phyloP scores from a whole-genome alignment of 805 yeast genomes.

The Ogataea degrootiae region DNA sequence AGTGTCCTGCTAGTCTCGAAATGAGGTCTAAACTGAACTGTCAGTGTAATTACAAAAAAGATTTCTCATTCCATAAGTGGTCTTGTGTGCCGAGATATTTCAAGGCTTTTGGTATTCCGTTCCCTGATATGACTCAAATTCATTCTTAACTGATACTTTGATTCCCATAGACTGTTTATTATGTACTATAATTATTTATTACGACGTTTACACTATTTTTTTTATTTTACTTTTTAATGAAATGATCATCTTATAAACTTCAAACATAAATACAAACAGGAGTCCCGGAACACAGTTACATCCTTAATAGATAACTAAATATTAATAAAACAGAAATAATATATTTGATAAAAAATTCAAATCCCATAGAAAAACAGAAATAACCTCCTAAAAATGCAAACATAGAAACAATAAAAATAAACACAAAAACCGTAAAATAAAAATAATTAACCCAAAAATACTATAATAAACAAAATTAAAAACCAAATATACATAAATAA shows the following conservation, averaged over 20 bases:
- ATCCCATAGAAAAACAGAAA: not conserved
- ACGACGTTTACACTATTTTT: not conserved
- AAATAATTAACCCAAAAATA: not conserved
- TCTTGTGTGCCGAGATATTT: constrained; percentile 48
- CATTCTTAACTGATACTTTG: not conserved
- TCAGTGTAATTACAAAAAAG: constrained; percentile 42
- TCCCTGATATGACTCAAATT: constrained; percentile 1
- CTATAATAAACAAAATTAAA: not conserved
- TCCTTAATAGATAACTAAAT: no score
- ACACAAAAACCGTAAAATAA: not conserved
- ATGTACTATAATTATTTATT: not conserved
- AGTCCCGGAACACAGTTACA: not conserved
- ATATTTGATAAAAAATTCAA: no score
- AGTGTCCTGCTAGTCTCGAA: constrained; percentile 50
- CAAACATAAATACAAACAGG: not conserved
- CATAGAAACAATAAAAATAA: not conserved
- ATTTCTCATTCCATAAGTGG: constrained; percentile 47
- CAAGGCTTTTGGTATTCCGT: constrained; percentile 11
- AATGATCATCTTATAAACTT: no score
- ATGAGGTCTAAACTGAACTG: constrained; percentile 44
- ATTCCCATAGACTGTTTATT: not conserved
- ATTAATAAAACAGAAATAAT: no score
- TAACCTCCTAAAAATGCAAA: not conserved
- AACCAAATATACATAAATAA: not conserved
- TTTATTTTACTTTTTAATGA: not conserved